phyloP scores from a whole-genome alignment of 1,284 basidiomycete species.

The Austroboletus novae-zelandiae region DNA sequence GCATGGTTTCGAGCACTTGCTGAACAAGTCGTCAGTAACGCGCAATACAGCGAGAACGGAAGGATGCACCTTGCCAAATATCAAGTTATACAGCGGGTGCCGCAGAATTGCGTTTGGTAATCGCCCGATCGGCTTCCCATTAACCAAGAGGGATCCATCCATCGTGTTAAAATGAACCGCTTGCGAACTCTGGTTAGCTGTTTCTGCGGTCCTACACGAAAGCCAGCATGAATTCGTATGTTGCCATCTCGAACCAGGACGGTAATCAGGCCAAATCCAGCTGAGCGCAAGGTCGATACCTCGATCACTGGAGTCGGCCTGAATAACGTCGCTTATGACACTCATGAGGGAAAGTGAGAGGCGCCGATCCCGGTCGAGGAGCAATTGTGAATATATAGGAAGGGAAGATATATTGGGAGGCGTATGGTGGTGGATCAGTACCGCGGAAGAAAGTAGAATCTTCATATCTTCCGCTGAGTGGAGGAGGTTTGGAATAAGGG shows the following conservation, averaged over 20 bases:
- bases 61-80: constrained; percentile 32
- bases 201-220: constrained; percentile 18
- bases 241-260: constrained; percentile 32
- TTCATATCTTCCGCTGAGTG: constrained; percentile 25
- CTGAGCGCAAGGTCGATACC: constrained; percentile 37
- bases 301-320: background rate
- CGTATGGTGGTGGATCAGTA: constrained; percentile 34
- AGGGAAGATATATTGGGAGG: constrained; percentile 7
- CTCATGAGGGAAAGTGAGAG: constrained; percentile 31
- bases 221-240: constrained; percentile 39
- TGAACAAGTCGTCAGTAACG: constrained; percentile 25
- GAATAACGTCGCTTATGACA: constrained; percentile 11
- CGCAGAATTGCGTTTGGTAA: constrained; percentile 35
- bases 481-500: constrained; percentile 20
- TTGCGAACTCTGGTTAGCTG: constrained; percentile 11
- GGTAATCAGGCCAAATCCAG: constrained; percentile 38
- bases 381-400: constrained; percentile 1
- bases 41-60: constrained; percentile 41
- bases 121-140: constrained; percentile 38
- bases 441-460: constrained; percentile 36
- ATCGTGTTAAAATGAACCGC: constrained; percentile 40
- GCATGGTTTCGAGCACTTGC: constrained; percentile 39
- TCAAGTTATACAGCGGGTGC: constrained; percentile 33
- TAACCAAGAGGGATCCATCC: constrained; percentile 40
- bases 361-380: constrained; percentile 24